Evolutionary conservation across 179 eudicot genomes (phyloP).

Genomic region (Corrigiola litoralis): DNA sequence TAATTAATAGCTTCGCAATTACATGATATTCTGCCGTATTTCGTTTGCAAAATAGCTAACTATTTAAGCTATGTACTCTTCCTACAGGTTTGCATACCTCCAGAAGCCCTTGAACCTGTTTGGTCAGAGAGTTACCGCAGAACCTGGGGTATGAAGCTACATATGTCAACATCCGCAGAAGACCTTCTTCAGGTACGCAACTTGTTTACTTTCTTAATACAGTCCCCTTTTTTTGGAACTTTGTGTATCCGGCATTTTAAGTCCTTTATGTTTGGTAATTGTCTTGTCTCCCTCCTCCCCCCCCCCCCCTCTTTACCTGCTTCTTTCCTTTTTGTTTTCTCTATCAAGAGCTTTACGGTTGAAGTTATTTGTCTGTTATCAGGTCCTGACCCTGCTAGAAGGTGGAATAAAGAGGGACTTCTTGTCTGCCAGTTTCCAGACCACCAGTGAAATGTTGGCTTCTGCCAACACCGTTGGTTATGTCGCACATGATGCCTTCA

Average conservation of each 20-base stretch:
- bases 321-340: background rate
- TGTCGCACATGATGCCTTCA: conserved; percentile 20
- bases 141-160: conserved; percentile 66
- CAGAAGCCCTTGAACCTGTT: conserved; percentile 58
- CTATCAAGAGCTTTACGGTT: background rate
- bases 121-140: conserved; percentile 62
- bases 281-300: no score
- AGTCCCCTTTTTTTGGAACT: background rate
- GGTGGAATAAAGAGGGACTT: conserved; percentile 60
- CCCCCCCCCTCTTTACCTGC: no score
- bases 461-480: conserved; percentile 30
- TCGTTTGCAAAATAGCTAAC: background rate
- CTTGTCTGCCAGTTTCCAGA: conserved; percentile 55
- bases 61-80: background rate
- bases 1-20: background rate
- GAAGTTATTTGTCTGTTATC: conserved; percentile 17
- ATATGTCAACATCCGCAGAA: conserved; percentile 50
- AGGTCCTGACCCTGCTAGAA: conserved; percentile 70
- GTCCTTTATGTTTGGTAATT: no score
- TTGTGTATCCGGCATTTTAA: background rate
- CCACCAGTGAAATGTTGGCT: conserved; percentile 52
- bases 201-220: background rate
- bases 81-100: conserved; percentile 59
- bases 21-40: background rate
- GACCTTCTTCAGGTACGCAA: conserved; percentile 62